Evolutionary conservation across 805 yeast genomes (phyloP).

Genomic region (Ogataea nakhonphanomensis): DNA sequence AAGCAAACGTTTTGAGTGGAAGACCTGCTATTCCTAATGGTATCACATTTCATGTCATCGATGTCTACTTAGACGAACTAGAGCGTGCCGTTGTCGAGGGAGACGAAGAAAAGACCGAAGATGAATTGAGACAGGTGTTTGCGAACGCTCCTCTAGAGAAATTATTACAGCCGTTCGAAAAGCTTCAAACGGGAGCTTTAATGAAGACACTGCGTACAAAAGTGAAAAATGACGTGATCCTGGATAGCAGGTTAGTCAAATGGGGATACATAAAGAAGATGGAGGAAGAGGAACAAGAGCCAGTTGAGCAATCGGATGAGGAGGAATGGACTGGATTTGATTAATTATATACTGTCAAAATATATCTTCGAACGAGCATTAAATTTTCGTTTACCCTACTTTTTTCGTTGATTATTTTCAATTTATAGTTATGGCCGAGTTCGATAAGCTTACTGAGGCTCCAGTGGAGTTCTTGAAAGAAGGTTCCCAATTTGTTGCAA

Average conservation of each 20-base stretch:
- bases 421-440: constrained; percentile 31
- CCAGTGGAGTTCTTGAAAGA: constrained; percentile 91
- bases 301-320: constrained; percentile 20
- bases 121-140: constrained; percentile 41
- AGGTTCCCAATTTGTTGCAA: constrained; percentile 81
- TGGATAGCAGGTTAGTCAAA: constrained; percentile 55
- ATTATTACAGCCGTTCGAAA: constrained; percentile 46
- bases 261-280: constrained; percentile 54
- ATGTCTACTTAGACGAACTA: constrained; percentile 80
- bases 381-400: constrained; percentile 11
- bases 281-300: constrained; percentile 28
- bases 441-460: constrained; percentile 76
- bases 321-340: constrained; percentile 33
- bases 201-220: constrained; percentile 64
- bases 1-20: constrained; percentile 43
- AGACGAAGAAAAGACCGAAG: constrained; percentile 44
- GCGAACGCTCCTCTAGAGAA: constrained; percentile 48
- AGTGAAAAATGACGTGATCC: constrained; percentile 61
- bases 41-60: constrained; percentile 79
- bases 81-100: constrained; percentile 59
- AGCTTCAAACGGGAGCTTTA: constrained; percentile 44
- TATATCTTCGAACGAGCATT: constrained; percentile 4
- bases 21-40: constrained; percentile 64
- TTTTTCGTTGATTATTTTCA: constrained; percentile 11
- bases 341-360: constrained; percentile 6